These are phyloP conservation scores for Collybiopsis luxurians DNA, from an alignment of 768 basidiomycete genomes.

Conservation along the genomic window DNA sequence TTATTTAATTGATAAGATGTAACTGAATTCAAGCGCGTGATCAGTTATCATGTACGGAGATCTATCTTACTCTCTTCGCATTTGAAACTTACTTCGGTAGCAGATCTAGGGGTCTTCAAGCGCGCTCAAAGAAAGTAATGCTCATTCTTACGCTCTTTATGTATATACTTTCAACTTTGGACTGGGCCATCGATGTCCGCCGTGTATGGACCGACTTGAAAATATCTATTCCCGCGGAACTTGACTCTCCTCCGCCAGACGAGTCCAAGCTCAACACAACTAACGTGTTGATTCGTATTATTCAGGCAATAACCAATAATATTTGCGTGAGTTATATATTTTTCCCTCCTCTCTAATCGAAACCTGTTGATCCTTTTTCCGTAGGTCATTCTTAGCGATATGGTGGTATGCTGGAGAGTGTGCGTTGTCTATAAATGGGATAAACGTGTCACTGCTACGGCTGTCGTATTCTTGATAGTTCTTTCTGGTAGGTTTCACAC, in stretches of 20 bases:
- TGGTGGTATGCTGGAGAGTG: neutral
- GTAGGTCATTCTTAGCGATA: neutral
- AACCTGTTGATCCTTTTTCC: neutral
- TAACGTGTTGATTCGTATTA: slow-evolving; percentile 5
- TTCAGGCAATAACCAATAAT: slow-evolving; percentile 8
- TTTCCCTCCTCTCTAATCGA: neutral
- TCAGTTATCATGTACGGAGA: neutral
- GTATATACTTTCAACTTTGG: slow-evolving; percentile 9
- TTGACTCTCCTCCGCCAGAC: slow-evolving; percentile 6
- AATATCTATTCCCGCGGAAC: slow-evolving; percentile 8
- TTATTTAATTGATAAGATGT: no score
- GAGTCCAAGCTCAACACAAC: neutral
- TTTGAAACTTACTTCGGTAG: neutral
- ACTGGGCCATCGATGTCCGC: slow-evolving; percentile 12
- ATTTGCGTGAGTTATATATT: slow-evolving; percentile 9
- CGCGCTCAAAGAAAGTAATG: slow-evolving; percentile 9
- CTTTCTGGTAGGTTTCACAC: neutral
- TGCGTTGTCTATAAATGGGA: neutral
- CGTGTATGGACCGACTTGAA: slow-evolving; percentile 9
- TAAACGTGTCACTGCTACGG: neutral
- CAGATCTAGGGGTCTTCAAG: slow-evolving; percentile 7
- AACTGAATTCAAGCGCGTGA: no score
- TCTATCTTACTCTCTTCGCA: neutral
- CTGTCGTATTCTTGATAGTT: neutral
- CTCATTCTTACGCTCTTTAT: slow-evolving; percentile 4